These are phyloP conservation scores for Starmera quercuum DNA, from an alignment of 805 yeast species.

Conservation along the genomic window DNA sequence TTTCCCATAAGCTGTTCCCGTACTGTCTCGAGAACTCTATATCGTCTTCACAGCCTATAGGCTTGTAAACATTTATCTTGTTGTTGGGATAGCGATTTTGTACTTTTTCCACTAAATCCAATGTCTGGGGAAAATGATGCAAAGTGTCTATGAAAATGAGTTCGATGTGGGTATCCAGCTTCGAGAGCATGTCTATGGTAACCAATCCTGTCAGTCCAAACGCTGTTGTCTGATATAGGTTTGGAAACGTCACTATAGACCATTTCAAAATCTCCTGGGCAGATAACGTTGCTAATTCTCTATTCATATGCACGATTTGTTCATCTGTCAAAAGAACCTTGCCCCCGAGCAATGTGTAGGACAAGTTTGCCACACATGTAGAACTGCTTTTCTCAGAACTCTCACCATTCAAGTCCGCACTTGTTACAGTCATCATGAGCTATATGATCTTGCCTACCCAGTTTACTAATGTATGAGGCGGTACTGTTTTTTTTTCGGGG, in stretches of 20 bases:
- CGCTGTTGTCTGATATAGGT: constrained; percentile 85
- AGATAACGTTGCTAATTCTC: constrained; percentile 38
- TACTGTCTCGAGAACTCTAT: constrained; percentile 55
- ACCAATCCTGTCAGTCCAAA: constrained; percentile 91
- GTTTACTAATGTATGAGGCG: too few species aligned
- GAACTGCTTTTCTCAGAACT: too few species aligned
- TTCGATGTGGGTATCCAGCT: constrained; percentile 49
- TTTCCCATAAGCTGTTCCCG: constrained; percentile 81
- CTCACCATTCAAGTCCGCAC: too few species aligned
- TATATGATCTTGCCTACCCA: too few species aligned
- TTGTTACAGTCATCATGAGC: too few species aligned
- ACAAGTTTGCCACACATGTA: too few species aligned
- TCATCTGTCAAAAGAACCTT: constrained; percentile 32
- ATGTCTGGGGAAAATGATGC: constrained; percentile 92
- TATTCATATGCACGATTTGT: constrained; percentile 62
- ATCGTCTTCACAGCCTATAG: constrained; percentile 48
- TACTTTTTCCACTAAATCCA: constrained; percentile 59
- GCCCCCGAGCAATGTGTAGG: constrained; percentile 18
- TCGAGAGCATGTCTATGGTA: constrained; percentile 73
- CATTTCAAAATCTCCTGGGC: constrained; percentile 76
- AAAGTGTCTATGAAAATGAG: constrained; percentile 84
- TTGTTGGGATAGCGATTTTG: constrained; percentile 45
- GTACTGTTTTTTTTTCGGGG: too few species aligned
- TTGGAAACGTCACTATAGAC: constrained; percentile 79
- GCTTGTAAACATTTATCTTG: constrained; percentile 59